Evolutionary conservation across 1,284 basidiomycete genomes (phyloP).

Genomic region (Puccinia triticina): DNA sequence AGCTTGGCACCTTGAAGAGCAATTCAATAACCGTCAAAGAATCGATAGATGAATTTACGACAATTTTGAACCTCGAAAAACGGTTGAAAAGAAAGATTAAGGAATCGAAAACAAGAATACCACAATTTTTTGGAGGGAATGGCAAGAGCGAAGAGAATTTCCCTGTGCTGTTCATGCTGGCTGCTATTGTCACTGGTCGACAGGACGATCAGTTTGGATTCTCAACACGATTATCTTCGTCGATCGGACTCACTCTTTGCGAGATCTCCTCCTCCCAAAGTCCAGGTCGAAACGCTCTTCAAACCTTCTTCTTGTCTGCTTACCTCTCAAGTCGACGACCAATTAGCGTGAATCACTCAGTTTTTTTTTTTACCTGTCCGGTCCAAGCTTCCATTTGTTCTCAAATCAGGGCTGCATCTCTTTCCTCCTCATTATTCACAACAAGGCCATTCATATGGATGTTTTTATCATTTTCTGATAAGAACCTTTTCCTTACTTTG

Average conservation of each 20-base stretch:
- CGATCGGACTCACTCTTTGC: background rate
- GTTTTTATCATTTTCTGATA: background rate
- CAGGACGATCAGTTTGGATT: too few species aligned
- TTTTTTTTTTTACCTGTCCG: background rate
- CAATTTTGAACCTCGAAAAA: too few species aligned
- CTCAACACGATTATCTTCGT: too few species aligned
- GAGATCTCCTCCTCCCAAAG: background rate
- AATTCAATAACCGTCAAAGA: too few species aligned
- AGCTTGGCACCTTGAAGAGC: too few species aligned
- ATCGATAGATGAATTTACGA: too few species aligned
- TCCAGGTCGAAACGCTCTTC: slow-evolving; percentile 9
- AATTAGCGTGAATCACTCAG: slow-evolving; percentile 22
- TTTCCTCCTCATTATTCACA: background rate
- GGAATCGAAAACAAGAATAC: too few species aligned
- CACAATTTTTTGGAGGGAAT: too few species aligned
- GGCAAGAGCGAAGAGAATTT: too few species aligned
- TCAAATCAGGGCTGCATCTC: background rate
- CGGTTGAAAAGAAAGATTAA: too few species aligned
- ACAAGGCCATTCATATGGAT: background rate
- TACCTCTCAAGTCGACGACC: slow-evolving; percentile 17
- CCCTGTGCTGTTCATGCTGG: too few species aligned
- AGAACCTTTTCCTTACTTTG: background rate
- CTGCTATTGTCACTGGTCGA: too few species aligned
- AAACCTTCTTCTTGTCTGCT: slow-evolving; percentile 30
- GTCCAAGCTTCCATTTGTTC: background rate